These are phyloP conservation scores for Arxiozyma heterogenica DNA, from an alignment of 1,139 yeast genomes.

Conservation along the genomic window DNA sequence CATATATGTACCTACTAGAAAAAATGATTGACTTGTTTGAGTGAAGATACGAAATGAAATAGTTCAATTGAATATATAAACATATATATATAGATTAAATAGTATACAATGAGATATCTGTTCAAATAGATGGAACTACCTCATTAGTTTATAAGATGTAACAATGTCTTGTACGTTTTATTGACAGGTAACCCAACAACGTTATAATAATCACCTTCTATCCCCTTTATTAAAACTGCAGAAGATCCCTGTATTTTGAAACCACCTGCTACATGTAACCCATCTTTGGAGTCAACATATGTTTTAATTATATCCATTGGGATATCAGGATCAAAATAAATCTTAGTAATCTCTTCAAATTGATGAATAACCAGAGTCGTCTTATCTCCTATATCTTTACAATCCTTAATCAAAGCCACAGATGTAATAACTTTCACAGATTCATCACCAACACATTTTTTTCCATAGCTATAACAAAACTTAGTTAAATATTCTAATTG, in stretches of 20 bases:
- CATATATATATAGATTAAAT: too few species aligned
- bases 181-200: conserved; percentile 84
- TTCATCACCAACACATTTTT: conserved; percentile 18
- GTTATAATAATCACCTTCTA: conserved; percentile 76
- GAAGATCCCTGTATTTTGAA: conserved; percentile 74
- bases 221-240: conserved; percentile 49
- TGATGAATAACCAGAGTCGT: conserved; percentile 3
- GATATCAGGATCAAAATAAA: conserved; percentile 40
- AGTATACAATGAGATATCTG: neutral
- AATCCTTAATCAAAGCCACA: conserved; percentile 34
- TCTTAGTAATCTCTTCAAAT: conserved; percentile 38
- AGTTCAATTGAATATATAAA: neutral
- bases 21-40: neutral
- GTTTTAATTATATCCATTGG: conserved; percentile 46
- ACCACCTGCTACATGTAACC: conserved; percentile 82
- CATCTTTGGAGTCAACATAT: conserved; percentile 69
- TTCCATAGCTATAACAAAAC: conserved; percentile 35
- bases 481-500: conserved; percentile 43
- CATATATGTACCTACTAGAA: too few species aligned
- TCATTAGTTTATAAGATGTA: neutral
- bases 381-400: conserved; percentile 2
- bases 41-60: neutral
- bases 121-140: too few species aligned
- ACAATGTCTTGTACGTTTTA: conserved; percentile 14
- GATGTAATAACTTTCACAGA: conserved; percentile 61